These are phyloP conservation scores for Nephelium lappaceum DNA, from an alignment of 345 rosid genomes.

Conservation along the genomic window DNA sequence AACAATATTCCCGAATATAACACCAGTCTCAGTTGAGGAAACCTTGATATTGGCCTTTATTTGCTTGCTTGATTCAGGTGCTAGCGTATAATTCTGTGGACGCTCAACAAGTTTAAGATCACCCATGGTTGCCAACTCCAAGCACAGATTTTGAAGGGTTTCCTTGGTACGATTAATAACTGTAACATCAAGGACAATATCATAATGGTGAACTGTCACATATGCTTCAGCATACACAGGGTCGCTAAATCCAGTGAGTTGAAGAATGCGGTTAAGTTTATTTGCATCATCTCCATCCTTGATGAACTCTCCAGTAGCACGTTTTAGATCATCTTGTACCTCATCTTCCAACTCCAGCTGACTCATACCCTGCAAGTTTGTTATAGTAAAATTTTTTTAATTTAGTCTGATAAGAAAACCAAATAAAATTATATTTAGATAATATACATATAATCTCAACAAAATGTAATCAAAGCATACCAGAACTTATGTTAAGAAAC, in stretches of 20 bases:
- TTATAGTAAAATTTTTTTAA: neutral
- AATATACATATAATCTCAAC: neutral
- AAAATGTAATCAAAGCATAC: neutral
- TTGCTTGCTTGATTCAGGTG: conserved; percentile 93
- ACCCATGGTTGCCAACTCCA: conserved; percentile 98
- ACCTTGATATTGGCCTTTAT: conserved; percentile 99
- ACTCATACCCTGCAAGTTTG: conserved; percentile 84
- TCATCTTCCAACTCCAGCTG: conserved; percentile 99
- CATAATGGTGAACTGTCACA: conserved; percentile 96
- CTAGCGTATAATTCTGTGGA: conserved; percentile 94
- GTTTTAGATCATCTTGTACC: conserved; percentile 95
- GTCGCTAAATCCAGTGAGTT: conserved; percentile 98
- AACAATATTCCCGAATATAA: conserved; percentile 95
- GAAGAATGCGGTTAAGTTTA: conserved; percentile 95
- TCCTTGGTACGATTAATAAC: conserved; percentile 96
- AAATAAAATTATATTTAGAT: too few relatives aligned
- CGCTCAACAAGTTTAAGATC: conserved; percentile 99
- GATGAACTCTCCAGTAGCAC: conserved; percentile 97
- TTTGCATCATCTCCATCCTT: conserved; percentile 95
- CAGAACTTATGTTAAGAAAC: neutral
- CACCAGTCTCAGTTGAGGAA: conserved; percentile 98
- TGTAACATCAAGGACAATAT: conserved; percentile 93
- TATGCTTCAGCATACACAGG: conserved; percentile 99
- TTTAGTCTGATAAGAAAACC: neutral
- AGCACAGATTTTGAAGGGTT: conserved; percentile 96